Conservation (phyloP, 306 rosid genomes). For the Potentilla sterilis region DNA sequence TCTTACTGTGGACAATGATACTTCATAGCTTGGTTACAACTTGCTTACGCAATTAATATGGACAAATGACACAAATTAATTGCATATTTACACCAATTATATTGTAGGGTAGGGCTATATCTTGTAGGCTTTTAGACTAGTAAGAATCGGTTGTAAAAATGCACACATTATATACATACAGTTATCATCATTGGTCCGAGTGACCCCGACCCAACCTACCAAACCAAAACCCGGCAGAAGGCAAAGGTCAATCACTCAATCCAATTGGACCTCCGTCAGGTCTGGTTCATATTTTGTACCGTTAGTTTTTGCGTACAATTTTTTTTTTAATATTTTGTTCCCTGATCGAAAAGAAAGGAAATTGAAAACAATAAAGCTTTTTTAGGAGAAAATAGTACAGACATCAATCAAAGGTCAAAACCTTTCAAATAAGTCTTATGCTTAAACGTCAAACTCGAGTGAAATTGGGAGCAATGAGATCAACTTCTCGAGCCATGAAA, state of each 20-base stretch:
- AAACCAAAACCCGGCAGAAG: not conserved
- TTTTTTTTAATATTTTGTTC: not conserved
- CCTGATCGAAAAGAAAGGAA: not conserved
- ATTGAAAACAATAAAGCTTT: not conserved
- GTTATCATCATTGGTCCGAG: not conserved
- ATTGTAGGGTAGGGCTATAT: not conserved
- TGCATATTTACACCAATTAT: not conserved
- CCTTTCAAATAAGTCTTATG: not conserved
- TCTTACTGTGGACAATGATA: not conserved
- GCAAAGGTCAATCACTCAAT: not conserved
- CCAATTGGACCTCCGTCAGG: not conserved
- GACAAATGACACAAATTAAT: not conserved
- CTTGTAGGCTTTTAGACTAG: not conserved
- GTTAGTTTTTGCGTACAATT: not conserved
- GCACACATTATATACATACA: not conserved
- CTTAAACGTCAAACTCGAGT: slow-evolving; percentile 8
- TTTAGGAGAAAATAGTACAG: not conserved
- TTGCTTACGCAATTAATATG: too few species aligned
- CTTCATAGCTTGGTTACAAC: not conserved
- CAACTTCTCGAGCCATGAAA: slow-evolving; percentile 22
- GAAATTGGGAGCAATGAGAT: not conserved
- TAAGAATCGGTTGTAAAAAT: too few species aligned
- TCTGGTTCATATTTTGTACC: not conserved
- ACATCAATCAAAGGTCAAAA: not conserved
- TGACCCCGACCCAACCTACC: not conserved